Conservation (phyloP, 2,329 filamentous ascomycete genomes). For the Aspergillus fischeri region DNA sequence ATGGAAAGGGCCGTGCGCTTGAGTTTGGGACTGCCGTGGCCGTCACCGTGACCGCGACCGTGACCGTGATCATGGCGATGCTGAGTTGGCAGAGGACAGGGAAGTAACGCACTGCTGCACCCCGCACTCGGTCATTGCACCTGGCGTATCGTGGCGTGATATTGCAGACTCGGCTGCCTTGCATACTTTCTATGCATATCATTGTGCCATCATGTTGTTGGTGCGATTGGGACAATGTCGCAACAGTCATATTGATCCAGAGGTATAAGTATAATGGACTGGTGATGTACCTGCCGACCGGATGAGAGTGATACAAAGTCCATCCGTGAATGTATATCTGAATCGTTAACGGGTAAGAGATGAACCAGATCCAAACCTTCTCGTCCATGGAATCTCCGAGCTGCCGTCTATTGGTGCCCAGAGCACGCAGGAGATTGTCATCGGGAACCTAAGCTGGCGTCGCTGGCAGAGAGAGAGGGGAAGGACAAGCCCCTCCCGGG, state of each 20-base stretch:
- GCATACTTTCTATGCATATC: neutral
- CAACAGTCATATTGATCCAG: neutral
- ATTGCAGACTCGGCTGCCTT: neutral
- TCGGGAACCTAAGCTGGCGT: neutral
- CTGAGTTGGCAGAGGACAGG: neutral
- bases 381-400: neutral
- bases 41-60: neutral
- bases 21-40: neutral
- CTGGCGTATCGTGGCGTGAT: neutral
- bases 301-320: neutral
- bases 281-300: neutral
- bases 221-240: neutral
- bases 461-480: neutral
- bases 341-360: neutral
- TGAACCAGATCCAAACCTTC: neutral
- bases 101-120: neutral
- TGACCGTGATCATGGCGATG: neutral
- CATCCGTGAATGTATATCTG: neutral
- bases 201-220: neutral
- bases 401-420: neutral
- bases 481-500: neutral
- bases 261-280: neutral
- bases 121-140: neutral
- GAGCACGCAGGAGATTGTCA: neutral
- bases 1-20: neutral